A percentile compares a stretch with the other conserved stretches of the same genome.
Evolutionary conservation across 1,139 yeast genomes (phyloP).

Genomic region (Hansenula sp.): DNA sequence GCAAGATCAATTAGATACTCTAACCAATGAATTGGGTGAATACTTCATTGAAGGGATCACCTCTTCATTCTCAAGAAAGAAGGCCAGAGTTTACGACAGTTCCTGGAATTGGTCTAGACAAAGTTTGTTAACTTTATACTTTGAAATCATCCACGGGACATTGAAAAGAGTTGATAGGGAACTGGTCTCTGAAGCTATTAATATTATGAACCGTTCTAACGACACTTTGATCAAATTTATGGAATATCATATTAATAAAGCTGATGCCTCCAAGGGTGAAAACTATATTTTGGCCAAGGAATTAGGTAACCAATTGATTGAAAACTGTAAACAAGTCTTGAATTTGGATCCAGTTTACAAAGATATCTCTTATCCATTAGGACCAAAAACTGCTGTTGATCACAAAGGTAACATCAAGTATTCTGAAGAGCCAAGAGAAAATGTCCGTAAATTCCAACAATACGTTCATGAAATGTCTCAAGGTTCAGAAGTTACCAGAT

Average conservation of each 20-base stretch:
- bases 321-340: slow-evolving; percentile 88
- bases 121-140: slow-evolving; percentile 90
- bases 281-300: slow-evolving; percentile 83
- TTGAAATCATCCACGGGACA: slow-evolving; percentile 92
- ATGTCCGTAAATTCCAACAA: slow-evolving; percentile 92
- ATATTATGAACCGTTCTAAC: slow-evolving; percentile 95
- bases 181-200: slow-evolving; percentile 93
- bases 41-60: slow-evolving; percentile 87
- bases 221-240: slow-evolving; percentile 91
- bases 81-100: slow-evolving; percentile 94
- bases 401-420: slow-evolving; percentile 84
- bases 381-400: slow-evolving; percentile 88
- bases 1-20: slow-evolving; percentile 87
- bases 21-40: slow-evolving; percentile 95
- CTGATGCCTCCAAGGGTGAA: slow-evolving; percentile 87
- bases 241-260: slow-evolving; percentile 95
- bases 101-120: slow-evolving; percentile 99
- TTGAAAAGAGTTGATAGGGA: slow-evolving; percentile 86
- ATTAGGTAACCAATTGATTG: slow-evolving; percentile 90
- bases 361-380: slow-evolving; percentile 91
- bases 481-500: slow-evolving; percentile 81
- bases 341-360: slow-evolving; percentile 86
- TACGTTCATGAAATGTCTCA: slow-evolving; percentile 96
- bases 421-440: slow-evolving; percentile 81
- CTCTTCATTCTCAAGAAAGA: slow-evolving; percentile 86